Conservation (phyloP, 139 green algal genomes). For the Zygnema cylindricum region DNA sequence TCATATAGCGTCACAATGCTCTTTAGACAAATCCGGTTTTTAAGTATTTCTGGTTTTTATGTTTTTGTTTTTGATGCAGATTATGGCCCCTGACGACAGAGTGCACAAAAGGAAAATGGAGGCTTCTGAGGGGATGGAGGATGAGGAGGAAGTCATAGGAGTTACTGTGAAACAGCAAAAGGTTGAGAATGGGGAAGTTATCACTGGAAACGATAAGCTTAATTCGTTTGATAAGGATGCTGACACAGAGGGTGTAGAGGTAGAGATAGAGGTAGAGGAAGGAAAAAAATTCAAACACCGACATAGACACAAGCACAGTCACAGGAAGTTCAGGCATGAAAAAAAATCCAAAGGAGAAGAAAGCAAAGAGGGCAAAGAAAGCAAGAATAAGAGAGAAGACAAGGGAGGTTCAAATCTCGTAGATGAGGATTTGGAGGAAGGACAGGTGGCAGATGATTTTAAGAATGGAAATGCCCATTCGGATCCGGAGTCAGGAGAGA, state of each 20-base stretch:
- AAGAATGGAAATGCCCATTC: background rate
- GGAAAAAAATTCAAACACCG: background rate
- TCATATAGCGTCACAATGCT: background rate
- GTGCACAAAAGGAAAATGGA: slow-evolving; percentile 18
- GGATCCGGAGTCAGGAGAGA: background rate
- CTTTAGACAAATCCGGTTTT: background rate
- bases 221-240: background rate
- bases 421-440: slow-evolving; percentile 17
- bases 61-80: background rate
- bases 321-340: background rate
- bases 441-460: background rate
- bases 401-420: background rate
- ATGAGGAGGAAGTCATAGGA: background rate
- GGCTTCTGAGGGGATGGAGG: background rate
- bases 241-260: too few relatives aligned
- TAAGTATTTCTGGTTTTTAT: background rate
- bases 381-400: background rate
- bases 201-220: background rate
- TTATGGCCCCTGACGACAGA: background rate
- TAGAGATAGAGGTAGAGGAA: background rate
- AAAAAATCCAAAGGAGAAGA: background rate
- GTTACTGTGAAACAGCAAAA: background rate
- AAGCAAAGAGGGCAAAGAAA: background rate
- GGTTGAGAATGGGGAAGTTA: background rate
- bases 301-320: background rate